Conservation (phyloP, 2,329 filamentous ascomycete genomes). For the Ophiostoma perfectum region DNA sequence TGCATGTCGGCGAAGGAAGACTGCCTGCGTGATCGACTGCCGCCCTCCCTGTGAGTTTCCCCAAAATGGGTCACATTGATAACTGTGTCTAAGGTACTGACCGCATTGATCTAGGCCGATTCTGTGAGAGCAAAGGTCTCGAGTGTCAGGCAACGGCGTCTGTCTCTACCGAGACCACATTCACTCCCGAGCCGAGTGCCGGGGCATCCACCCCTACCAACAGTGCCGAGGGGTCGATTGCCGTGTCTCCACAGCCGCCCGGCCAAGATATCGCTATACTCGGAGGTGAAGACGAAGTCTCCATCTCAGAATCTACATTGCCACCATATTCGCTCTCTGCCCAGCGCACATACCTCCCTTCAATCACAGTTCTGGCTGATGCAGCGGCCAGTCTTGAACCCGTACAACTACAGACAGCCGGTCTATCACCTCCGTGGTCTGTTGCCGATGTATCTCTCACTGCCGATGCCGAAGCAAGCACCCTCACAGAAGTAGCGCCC, state of each 20-base stretch:
- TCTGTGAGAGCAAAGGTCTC: neutral
- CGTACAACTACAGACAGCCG: neutral
- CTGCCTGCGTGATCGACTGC: constrained; percentile 25
- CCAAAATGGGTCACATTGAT: too few species aligned
- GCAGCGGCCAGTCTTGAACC: neutral
- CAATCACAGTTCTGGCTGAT: neutral
- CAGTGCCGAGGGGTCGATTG: neutral
- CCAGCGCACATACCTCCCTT: neutral
- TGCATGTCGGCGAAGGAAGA: constrained; percentile 25
- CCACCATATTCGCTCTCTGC: neutral
- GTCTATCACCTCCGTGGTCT: neutral
- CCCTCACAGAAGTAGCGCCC: neutral
- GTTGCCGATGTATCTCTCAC: neutral
- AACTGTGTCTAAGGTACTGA: too few species aligned
- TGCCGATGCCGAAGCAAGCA: neutral
- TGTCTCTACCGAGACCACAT: neutral
- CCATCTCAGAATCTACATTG: neutral
- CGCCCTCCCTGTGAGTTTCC: constrained; percentile 27
- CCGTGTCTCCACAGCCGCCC: neutral
- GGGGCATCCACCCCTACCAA: neutral
- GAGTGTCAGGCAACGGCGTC: neutral
- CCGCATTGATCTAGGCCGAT: neutral
- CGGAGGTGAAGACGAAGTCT: neutral
- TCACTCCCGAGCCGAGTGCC: neutral
- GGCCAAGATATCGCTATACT: neutral